Evolutionary conservation across 2,329 filamentous ascomycete genomes (phyloP).

Genomic region (Neofusicoccum sp.): DNA sequence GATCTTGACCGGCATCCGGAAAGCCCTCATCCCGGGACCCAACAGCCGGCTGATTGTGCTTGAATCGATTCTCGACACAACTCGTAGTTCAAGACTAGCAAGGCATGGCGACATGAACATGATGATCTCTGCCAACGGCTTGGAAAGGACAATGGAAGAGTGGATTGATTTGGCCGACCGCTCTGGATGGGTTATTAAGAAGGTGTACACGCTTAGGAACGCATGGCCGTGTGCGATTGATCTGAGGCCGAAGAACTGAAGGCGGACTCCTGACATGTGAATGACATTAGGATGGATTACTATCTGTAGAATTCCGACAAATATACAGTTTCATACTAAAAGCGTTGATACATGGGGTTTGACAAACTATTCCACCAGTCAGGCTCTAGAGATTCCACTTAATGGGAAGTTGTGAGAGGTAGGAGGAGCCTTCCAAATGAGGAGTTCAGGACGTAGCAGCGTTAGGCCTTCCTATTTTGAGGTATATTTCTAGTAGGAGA

Average conservation of each 20-base stretch:
- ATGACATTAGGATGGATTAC: no score
- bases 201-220: conserved; percentile 23
- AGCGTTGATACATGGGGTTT: no score
- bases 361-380: no score
- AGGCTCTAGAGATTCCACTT: no score
- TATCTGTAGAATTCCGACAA: no score
- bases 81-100: conserved; percentile 30
- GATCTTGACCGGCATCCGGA: conserved; percentile 34
- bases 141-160: conserved; percentile 32
- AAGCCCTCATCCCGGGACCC: conserved; percentile 27
- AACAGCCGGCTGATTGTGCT: conserved; percentile 37
- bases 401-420: no score
- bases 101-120: conserved; percentile 45
- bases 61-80: conserved; percentile 38
- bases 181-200: conserved; percentile 31
- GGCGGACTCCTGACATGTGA: no score
- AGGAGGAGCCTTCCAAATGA: no score
- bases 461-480: no score
- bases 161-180: conserved; percentile 31
- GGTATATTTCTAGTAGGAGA: no score
- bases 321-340: no score
- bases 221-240: conserved; percentile 28
- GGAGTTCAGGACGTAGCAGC: no score
- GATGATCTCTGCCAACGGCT: conserved; percentile 37
- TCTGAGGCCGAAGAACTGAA: conserved; percentile 16